phyloP scores from a whole-genome alignment of 345 rosid genomes.

The Excoecaria cochinchinensis region DNA sequence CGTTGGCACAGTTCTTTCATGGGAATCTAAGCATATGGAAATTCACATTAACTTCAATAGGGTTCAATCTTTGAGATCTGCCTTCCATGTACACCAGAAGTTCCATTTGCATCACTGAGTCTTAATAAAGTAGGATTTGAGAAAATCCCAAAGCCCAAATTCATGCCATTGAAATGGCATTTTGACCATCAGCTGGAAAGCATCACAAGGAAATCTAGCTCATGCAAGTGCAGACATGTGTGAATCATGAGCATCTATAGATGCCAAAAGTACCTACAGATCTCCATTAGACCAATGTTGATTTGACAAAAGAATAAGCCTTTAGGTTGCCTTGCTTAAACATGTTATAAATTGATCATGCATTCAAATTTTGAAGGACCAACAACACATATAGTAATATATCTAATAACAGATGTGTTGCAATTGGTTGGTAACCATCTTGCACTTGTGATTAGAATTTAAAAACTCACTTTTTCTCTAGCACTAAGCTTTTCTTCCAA shows the following conservation, averaged over 20 bases:
- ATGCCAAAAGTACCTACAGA: not conserved
- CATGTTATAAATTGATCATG: not conserved
- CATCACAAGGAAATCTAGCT: not conserved
- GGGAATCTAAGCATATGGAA: too few species aligned
- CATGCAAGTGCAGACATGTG: not conserved
- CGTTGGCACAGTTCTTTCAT: too few species aligned
- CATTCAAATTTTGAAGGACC: not conserved
- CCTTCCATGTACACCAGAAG: too few species aligned
- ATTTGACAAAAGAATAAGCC: not conserved
- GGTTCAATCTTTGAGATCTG: too few species aligned
- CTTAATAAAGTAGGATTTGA: too few species aligned
- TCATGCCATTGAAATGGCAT: not conserved
- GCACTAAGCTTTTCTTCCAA: slow-evolving; percentile 65
- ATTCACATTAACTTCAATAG: too few species aligned
- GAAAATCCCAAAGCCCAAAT: not conserved
- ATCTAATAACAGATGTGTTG: slow-evolving; percentile 1
- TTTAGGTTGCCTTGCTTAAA: not conserved
- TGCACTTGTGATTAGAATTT: slow-evolving; percentile 9
- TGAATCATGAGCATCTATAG: not conserved
- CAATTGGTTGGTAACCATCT: not conserved
- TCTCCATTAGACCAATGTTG: not conserved
- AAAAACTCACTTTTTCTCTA: slow-evolving; percentile 68
- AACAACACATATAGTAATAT: not conserved
- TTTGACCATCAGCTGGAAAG: not conserved
- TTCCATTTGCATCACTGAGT: too few species aligned